Evolutionary conservation across 805 yeast genomes (phyloP), one percentile per base, ranked within the genome.

Genomic region (Lachancea thermotolerans): DNA sequence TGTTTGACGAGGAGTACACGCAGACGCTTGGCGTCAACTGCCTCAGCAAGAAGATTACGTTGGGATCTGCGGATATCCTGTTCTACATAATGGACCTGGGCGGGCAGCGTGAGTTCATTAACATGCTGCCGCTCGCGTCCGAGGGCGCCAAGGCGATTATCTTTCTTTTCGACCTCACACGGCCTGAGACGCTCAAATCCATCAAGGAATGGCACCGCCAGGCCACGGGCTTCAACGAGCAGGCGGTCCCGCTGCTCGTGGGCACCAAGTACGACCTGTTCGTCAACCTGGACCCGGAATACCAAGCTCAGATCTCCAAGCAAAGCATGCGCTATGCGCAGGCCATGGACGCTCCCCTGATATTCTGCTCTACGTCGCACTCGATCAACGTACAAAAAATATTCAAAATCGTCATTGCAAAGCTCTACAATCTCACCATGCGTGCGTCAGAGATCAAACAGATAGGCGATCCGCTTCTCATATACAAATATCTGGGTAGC

Each of bases 41-140:
- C 65, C 82, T 93, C 86, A 96, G 93, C 62, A 83, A 89, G 56
- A 81, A 84, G 48, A 85, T 91, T 27, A 82, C 80, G 48, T 82
- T 91, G 44, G 80, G 89, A 45, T 81, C 85, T 48, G 89, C 96
- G 2, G 88, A 86, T 53, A 86, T 91, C 45, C 83, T 93, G 32
- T 91, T 91, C 60, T 81, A 93, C 17, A 82, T 91, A 29, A 91
- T 96, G 95, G 99, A 91, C 65, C 69, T 91, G 10, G 99, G 99
- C 18, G 99, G 99, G 1, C 95, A 90, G 56, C 77, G 86, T 42
- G 97, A 93, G 64, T 91, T 88, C 66, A 86, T 89, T 44, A 91
- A 91, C 62, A 91, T 91, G 99, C 70, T 93, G 34, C 96, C 97
- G 17, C 71, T 91, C 46, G 96, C 91, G 11, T 83, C 95, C 12